Evolutionary conservation across 1,139 yeast genomes (phyloP).

Genomic region (Sugiyamaella grinbergsii): DNA sequence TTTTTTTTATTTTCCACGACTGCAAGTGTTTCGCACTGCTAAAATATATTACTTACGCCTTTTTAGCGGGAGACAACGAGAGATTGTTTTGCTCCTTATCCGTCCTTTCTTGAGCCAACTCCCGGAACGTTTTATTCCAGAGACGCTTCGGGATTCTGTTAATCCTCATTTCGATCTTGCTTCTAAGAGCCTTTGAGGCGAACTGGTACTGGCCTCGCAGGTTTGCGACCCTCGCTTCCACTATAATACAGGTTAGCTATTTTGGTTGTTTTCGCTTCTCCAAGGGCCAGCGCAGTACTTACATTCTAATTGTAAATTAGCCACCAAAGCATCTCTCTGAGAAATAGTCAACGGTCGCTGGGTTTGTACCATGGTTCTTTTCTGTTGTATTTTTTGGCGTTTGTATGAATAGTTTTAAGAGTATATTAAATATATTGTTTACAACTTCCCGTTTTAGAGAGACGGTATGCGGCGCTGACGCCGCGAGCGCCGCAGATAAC

Average conservation of each 20-base stretch:
- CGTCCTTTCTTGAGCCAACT: conserved; percentile 31
- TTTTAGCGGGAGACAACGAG: conserved; percentile 19
- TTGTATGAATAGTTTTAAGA: no score
- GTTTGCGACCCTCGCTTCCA: conserved; percentile 37
- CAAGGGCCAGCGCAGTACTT: conserved; percentile 21
- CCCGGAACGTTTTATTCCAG: conserved; percentile 47
- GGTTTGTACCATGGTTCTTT: not conserved
- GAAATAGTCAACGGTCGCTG: conserved; percentile 29
- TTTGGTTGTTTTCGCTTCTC: not conserved
- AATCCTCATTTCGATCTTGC: conserved; percentile 44
- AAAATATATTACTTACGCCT: conserved; percentile 23
- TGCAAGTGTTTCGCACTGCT: no score
- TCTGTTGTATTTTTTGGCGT: not conserved
- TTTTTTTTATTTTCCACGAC: no score
- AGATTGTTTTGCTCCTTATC: conserved; percentile 13
- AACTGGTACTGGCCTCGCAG: conserved; percentile 41
- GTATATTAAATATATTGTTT: no score
- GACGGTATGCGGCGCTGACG: not conserved
- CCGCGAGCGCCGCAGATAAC: no score
- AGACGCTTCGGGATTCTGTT: conserved; percentile 47
- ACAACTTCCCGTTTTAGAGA: conserved; percentile 5
- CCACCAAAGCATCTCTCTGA: conserved; percentile 37
- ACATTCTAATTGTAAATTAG: conserved; percentile 36
- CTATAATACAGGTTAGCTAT: conserved; percentile 24
- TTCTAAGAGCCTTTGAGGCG: conserved; percentile 41